These are phyloP conservation scores for Crithidia brevicula DNA, from an alignment of 208 protist genomes.

Conservation along the genomic window DNA sequence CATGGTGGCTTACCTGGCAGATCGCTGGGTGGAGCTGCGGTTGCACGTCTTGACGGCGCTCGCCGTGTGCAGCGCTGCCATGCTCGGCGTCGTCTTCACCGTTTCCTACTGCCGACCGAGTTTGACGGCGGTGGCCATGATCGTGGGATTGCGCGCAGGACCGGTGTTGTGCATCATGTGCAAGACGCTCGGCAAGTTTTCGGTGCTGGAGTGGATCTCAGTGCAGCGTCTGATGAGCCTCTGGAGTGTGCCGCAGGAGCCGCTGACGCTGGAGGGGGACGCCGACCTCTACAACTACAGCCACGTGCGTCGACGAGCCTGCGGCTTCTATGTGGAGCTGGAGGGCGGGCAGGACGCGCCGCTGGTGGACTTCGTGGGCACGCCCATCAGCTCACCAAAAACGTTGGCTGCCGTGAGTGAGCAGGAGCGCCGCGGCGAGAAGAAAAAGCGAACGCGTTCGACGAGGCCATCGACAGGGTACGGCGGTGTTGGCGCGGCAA, in stretches of 20 bases:
- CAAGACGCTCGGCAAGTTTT: conserved; percentile 39
- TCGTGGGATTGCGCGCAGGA: conserved; percentile 46
- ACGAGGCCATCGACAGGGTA: background rate
- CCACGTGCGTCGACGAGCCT: conserved; percentile 9
- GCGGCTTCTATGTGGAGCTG: conserved; percentile 16
- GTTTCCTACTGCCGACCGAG: conserved; percentile 37
- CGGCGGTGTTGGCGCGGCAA: background rate
- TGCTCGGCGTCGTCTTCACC: conserved; percentile 58
- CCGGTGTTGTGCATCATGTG: conserved; percentile 50
- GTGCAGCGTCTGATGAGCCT: conserved; percentile 63
- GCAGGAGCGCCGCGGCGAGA: background rate
- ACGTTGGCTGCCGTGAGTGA: background rate
- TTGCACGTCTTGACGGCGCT: conserved; percentile 52
- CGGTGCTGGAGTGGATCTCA: conserved; percentile 50
- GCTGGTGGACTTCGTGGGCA: conserved; percentile 6
- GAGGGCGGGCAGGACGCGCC: conserved; percentile 20
- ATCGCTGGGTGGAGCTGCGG: conserved; percentile 68
- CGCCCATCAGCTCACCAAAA: conserved; percentile 11
- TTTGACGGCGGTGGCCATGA: conserved; percentile 54
- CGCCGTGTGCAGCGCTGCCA: conserved; percentile 43
- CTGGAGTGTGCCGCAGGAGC: conserved; percentile 52
- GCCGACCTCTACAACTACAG: conserved; percentile 33
- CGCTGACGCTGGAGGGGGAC: conserved; percentile 34
- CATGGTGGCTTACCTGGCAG: conserved; percentile 55
- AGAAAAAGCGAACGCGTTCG: background rate